Conservation (phyloP, 768 basidiomycete genomes). For the Amanita subjunquillea region DNA sequence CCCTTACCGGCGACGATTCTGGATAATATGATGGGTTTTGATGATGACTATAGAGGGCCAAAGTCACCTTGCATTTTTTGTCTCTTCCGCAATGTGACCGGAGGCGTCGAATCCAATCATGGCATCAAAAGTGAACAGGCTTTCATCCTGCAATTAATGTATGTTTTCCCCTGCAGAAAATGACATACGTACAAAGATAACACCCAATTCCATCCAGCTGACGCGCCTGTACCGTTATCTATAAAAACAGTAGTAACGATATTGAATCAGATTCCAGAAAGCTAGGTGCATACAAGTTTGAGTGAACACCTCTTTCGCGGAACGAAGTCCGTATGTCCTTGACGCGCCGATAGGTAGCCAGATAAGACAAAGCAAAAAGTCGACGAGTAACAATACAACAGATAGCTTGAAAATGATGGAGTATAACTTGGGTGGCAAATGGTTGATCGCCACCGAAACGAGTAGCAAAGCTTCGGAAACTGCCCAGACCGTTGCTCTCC, state of each 20-base stretch:
- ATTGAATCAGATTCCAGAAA: neutral
- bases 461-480: slow-evolving; percentile 66
- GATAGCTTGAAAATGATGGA: slow-evolving; percentile 72
- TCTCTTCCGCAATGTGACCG: slow-evolving; percentile 87
- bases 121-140: slow-evolving; percentile 79
- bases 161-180: neutral
- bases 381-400: slow-evolving; percentile 65
- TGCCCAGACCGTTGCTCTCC: slow-evolving; percentile 79
- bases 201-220: slow-evolving; percentile 87
- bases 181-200: slow-evolving; percentile 55
- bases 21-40: neutral
- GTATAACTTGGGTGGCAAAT: slow-evolving; percentile 69
- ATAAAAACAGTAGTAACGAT: neutral
- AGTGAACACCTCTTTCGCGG: slow-evolving; percentile 76
- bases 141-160: slow-evolving; percentile 13
- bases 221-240: slow-evolving; percentile 88
- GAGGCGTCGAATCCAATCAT: slow-evolving; percentile 88
- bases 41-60: neutral
- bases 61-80: slow-evolving; percentile 61
- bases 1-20: neutral
- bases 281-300: slow-evolving; percentile 49
- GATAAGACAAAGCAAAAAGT: slow-evolving; percentile 83
- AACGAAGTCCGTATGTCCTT: slow-evolving; percentile 81
- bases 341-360: slow-evolving; percentile 92
- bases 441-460: slow-evolving; percentile 72